Conservation (phyloP, 257 asterid genomes). For the Lycium barbarum region DNA sequence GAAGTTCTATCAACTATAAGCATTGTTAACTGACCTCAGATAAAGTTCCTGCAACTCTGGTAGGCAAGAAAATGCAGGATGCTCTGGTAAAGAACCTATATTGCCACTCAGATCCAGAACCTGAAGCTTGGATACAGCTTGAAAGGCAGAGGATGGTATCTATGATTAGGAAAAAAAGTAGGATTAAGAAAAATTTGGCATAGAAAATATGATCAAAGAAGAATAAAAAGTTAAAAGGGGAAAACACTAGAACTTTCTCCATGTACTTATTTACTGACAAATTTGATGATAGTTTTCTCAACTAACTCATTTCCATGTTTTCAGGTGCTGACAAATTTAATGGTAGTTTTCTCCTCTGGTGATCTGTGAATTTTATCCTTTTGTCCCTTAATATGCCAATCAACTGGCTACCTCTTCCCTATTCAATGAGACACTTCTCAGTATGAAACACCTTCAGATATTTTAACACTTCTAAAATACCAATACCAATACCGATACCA, state of each 20-base stretch:
- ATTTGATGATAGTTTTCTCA: neutral
- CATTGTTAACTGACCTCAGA: slow-evolving; percentile 62
- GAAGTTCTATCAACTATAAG: neutral
- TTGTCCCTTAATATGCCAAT: neutral
- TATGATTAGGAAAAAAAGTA: slow-evolving; percentile 34
- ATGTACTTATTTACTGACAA: neutral
- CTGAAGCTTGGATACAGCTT: slow-evolving; percentile 76
- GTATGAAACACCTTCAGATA: neutral
- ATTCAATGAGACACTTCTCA: neutral
- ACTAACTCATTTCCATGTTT: neutral
- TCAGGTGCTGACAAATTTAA: neutral
- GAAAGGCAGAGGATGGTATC: slow-evolving; percentile 86
- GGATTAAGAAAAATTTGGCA: slow-evolving; percentile 30
- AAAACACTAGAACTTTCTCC: neutral
- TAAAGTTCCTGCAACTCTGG: slow-evolving; percentile 88
- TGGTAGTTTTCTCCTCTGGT: neutral
- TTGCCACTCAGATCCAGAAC: slow-evolving; percentile 91
- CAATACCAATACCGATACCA: neutral
- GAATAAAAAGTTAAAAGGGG: neutral
- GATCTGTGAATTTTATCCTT: neutral
- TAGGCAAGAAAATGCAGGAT: slow-evolving; percentile 74
- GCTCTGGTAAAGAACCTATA: slow-evolving; percentile 64
- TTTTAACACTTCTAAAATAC: neutral
- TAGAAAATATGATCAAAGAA: neutral
- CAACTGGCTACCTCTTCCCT: neutral